A percentile compares a stretch with the other conserved stretches of the same genome.
Evolutionary conservation across 108 stramenopile species (phyloP).

Genomic region (Discostella stelligeroides): DNA sequence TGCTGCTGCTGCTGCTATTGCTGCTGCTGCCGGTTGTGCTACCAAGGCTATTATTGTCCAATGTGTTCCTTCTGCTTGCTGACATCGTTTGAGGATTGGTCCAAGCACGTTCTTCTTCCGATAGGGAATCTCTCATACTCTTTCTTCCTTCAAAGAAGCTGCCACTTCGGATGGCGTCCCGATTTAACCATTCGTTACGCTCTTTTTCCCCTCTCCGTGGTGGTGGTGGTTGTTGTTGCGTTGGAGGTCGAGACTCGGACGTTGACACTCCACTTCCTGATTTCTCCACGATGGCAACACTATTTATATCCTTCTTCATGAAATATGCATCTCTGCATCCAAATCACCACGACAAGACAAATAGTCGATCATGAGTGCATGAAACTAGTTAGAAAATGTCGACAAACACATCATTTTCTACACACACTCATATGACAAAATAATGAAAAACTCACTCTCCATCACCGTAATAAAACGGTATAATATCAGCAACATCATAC

Average conservation of each 20-base stretch:
- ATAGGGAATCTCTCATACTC: slow-evolving; percentile 26
- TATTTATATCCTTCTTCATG: slow-evolving; percentile 71
- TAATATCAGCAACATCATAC: slow-evolving; percentile 71
- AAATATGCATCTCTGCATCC: slow-evolving; percentile 75
- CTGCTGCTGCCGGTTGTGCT: background rate
- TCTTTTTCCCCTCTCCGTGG: slow-evolving; percentile 11
- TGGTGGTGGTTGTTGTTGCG: background rate
- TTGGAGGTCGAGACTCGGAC: background rate
- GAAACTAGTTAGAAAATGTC: no score
- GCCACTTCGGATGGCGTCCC: slow-evolving; percentile 17
- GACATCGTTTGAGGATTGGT: slow-evolving; percentile 1
- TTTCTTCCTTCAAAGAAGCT: slow-evolving; percentile 39
- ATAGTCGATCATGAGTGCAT: no score
- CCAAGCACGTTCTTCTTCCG: slow-evolving; percentile 32
- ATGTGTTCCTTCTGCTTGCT: background rate
- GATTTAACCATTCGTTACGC: slow-evolving; percentile 28
- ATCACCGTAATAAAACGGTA: slow-evolving; percentile 86
- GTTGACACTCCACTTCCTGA: background rate
- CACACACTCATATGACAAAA: no score
- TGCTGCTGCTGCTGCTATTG: background rate
- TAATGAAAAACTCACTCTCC: slow-evolving; percentile 57
- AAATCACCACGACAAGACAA: no score
- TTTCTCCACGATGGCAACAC: background rate
- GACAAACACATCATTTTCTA: no score
- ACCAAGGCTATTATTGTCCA: background rate